Conservation (phyloP, 2,329 filamentous ascomycete species). For the Xylaria hypoxylon region DNA sequence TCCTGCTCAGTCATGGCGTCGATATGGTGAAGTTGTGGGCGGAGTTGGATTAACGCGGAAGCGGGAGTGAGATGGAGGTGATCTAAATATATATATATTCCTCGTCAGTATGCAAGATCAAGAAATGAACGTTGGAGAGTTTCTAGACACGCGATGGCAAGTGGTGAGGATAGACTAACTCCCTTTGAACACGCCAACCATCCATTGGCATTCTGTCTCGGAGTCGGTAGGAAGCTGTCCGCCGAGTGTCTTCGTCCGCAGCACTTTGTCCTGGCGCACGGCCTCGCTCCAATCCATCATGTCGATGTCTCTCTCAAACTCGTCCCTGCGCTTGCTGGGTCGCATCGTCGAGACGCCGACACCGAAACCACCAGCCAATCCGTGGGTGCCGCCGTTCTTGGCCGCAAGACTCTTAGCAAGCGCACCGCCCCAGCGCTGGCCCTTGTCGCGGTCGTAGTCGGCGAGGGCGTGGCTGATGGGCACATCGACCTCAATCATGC, state of each 20-base stretch:
- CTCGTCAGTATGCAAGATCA: constrained; percentile 35
- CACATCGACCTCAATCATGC: constrained; percentile 93
- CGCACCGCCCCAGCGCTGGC: constrained; percentile 83
- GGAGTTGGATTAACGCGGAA: constrained; percentile 85
- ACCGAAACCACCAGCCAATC: constrained; percentile 79
- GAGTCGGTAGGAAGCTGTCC: constrained; percentile 79
- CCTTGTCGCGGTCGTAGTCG: constrained; percentile 87
- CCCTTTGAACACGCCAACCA: constrained; percentile 90
- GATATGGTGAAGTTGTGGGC: constrained; percentile 91
- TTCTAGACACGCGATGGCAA: not conserved
- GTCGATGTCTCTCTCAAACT: constrained; percentile 58
- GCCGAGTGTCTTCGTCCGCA: constrained; percentile 85
- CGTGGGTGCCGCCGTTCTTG: constrained; percentile 74
- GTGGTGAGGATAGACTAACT: constrained; percentile 62
- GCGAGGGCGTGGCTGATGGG: constrained; percentile 74
- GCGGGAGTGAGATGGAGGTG: constrained; percentile 89
- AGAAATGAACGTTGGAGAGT: not conserved
- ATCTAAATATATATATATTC: constrained; percentile 60
- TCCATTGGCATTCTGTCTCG: constrained; percentile 76
- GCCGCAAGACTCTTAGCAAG: constrained; percentile 70
- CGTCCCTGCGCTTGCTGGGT: constrained; percentile 54
- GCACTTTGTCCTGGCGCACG: constrained; percentile 75
- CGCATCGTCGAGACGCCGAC: constrained; percentile 61
- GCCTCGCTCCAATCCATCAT: constrained; percentile 75
- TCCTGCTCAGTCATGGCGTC: constrained; percentile 84